Base-by-base conservation (phyloP, 305 asterid genomes). In the Fraxinus sp. region DNA sequence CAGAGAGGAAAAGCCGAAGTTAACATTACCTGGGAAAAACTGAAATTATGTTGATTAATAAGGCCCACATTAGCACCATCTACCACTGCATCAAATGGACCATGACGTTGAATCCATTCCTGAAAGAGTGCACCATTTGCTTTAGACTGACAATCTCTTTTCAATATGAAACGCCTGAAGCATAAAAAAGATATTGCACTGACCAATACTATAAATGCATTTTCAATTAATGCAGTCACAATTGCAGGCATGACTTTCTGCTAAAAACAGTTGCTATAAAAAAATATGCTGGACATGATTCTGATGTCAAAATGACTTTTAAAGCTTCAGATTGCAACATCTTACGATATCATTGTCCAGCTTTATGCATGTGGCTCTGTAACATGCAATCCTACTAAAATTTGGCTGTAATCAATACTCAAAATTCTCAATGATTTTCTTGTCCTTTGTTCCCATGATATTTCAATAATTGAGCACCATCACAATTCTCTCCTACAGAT, bases 71-170 rank as follows among this genome's bases (percentile, higher is more conserved):
- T 95, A 80, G 99, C 99, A 82, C 97, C 99, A 87, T 96, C 98
- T 71, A 96, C 89, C 14, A 95, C 97, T 78, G 99, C 98, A 92
- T 96, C 99, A 84, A 95, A 96, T 80, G 99, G 99, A 85, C 99
- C 99, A 72, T 92, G 86, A 83, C 79, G 78, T 86, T 83, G 87
- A 85, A 96, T 97, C 99, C 99, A 96, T 82, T 93, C 98, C 99
- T 96, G 91, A 75, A 87, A 79, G 83, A 85, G 78, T 49, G 79
- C 33, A 64, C 64, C 83, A 79, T 85, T 43, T 80, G 75, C 9
- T 85, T 90, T 85, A 90, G 86, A 83, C 82, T 78, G 24, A 71
- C 80, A 86, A 80, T 46, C 71, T 80, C 78, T 80, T 72, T 78
- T 36, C 79, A 24, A 28, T 68, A 71, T 80, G 46, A 83, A 86